phyloP scores from a whole-genome alignment of 2,329 filamentous ascomycete species.

The Claviceps capensis region DNA sequence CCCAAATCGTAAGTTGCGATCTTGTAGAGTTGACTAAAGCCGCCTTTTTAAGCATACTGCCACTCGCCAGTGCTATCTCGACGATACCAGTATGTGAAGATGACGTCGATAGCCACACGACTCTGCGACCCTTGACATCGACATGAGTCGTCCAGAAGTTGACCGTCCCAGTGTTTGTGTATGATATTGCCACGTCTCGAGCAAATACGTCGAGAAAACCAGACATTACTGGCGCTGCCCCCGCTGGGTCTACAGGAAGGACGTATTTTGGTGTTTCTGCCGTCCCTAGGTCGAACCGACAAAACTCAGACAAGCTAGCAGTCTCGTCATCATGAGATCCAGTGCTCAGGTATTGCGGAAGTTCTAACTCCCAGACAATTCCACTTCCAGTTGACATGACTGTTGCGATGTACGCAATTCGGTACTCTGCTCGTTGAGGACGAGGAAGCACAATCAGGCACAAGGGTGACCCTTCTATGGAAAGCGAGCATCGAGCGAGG shows the following conservation, averaged over 20 bases:
- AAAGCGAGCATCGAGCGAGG: slow-evolving; percentile 38
- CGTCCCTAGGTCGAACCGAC: slow-evolving; percentile 52
- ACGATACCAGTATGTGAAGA: slow-evolving; percentile 65
- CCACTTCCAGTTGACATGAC: slow-evolving; percentile 67
- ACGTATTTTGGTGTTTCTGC: slow-evolving; percentile 50
- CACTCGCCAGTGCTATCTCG: slow-evolving; percentile 65
- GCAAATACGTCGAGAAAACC: slow-evolving; percentile 79
- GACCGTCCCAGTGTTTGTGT: slow-evolving; percentile 59
- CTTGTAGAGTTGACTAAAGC: slow-evolving; percentile 64
- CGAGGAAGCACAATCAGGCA: slow-evolving; percentile 66
- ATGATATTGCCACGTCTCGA: slow-evolving; percentile 74
- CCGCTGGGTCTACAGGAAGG: slow-evolving; percentile 76
- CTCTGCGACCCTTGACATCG: slow-evolving; percentile 39
- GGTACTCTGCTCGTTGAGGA: slow-evolving; percentile 39
- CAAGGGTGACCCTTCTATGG: slow-evolving; percentile 55
- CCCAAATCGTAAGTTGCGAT: slow-evolving; percentile 79
- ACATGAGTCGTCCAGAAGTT: slow-evolving; percentile 78
- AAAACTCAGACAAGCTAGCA: slow-evolving; percentile 47
- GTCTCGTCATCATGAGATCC: slow-evolving; percentile 11
- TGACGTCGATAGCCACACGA: slow-evolving; percentile 75
- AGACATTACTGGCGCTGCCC: slow-evolving; percentile 54
- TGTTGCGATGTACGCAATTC: slow-evolving; percentile 61
- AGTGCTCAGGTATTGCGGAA: slow-evolving; percentile 35
- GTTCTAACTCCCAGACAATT: slow-evolving; percentile 63
- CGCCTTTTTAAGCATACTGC: slow-evolving; percentile 75